Base-by-base conservation (phyloP, 179 eudicot genomes). In the Beta corolliflora region DNA sequence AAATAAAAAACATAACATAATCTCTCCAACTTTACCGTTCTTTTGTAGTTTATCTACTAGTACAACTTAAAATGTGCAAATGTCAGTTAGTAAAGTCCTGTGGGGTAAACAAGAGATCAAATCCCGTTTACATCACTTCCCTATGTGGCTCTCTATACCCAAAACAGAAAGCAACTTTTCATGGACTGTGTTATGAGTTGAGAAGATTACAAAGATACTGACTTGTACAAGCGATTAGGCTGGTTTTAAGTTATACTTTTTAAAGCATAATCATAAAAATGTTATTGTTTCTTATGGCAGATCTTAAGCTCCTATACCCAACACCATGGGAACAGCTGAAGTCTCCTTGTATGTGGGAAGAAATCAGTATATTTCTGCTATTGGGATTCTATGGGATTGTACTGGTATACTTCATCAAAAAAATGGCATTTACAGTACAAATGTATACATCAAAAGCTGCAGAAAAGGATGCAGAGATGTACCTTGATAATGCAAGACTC, bases 311-410 rank as follows among this genome's bases (percentile, higher is more conserved):
- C 75, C 70, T 75, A 74, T 73, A 84, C 70, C 74, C 65, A 77
- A 79, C 77, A 73, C 76, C 79, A 80, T 86, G 90, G 95, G 85
- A 79, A 50, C 85, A 89, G 77, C 82, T 83, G 73, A 78, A 69
- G 36, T 88, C 91, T 25, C 90, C 91, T 11, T 95, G 97, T 88
- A 19, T 89, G 41, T 88, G 87, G 91, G 95, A 91, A 80, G 85
- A 86, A 53, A 89, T 92, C 83, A 89, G 91, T 86, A 78, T 87
- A 54, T 25, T 85, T 75, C 77, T 93, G 67, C 91, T 85, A 70
- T 85, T 89, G 46, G 92, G 88, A 6, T 91, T 90, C 83, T 84
- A 92, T n/a, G 89, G 84, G 36, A 84, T 89, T 83, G 53, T 87
- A 21, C 52, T 86, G 74, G n/a, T 93, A 71, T 69, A 84, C 83